Evolutionary conservation across 1,284 basidiomycete genomes (phyloP).

Genomic region (Flammula alnicola): DNA sequence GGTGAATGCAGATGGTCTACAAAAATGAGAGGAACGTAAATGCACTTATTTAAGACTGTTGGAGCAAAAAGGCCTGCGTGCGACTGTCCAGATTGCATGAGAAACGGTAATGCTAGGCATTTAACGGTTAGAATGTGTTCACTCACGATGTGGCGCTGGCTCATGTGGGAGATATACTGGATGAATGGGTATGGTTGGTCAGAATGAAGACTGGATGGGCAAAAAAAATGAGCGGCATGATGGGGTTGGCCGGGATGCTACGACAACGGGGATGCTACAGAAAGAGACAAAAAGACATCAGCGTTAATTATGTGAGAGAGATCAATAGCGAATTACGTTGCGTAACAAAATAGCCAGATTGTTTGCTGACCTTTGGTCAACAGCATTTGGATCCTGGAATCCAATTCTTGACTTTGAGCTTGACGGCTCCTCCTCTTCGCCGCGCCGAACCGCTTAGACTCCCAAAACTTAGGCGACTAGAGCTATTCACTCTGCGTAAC

Average conservation of each 20-base stretch:
- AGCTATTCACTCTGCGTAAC: conserved; percentile 83
- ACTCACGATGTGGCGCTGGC: conserved; percentile 24
- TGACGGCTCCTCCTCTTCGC: conserved; percentile 60
- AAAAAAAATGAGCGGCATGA: conserved; percentile 7
- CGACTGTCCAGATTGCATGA: conserved; percentile 21
- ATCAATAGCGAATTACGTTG: conserved; percentile 6
- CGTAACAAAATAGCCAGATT: conserved; percentile 1
- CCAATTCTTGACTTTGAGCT: conserved; percentile 63
- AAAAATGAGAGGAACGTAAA: conserved; percentile 25
- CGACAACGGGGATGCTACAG: conserved; percentile 5
- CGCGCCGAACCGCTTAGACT: conserved; percentile 60
- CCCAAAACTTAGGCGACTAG: conserved; percentile 81
- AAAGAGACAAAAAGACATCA: conserved; percentile 25
- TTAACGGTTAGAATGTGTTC: conserved; percentile 6
- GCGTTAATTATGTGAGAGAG: not conserved
- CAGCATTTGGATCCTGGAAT: conserved; percentile 60
- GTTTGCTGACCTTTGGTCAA: too few relatives aligned
- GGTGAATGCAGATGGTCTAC: conserved; percentile 33
- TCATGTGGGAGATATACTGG: conserved; percentile 22
- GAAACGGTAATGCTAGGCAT: conserved; percentile 15
- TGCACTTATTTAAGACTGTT: conserved; percentile 14
- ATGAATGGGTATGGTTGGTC: conserved; percentile 24
- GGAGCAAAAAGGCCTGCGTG: conserved; percentile 20
- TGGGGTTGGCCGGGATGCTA: conserved; percentile 7
- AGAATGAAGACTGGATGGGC: conserved; percentile 15